A percentile compares a stretch with the other conserved stretches of the same genome.
Evolutionary conservation across 208 protist genomes (phyloP).

Genomic region (Vickermania spadyakhi): DNA sequence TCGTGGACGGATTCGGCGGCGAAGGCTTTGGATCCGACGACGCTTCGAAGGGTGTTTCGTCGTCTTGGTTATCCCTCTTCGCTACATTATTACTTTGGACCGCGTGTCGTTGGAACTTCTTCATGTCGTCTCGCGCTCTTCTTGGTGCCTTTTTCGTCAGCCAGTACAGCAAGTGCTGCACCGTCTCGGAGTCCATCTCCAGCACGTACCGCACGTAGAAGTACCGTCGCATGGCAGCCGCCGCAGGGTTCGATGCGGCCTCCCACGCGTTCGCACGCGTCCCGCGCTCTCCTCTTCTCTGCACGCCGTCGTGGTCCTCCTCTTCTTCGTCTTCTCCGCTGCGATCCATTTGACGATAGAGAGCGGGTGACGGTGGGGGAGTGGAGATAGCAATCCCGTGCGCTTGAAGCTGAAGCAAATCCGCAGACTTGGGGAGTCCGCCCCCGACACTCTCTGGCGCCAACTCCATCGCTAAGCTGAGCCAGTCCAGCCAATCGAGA

Average conservation of each 20-base stretch:
- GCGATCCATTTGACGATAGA: not conserved
- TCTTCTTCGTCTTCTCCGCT: not conserved
- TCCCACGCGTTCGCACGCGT: too few relatives aligned
- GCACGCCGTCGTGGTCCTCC: not conserved
- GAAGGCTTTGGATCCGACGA: too few relatives aligned
- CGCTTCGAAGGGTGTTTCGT: too few relatives aligned
- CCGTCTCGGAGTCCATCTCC: constrained; percentile 21
- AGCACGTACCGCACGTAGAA: constrained; percentile 74
- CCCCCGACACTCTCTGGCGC: constrained; percentile 33
- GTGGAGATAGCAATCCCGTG: not conserved
- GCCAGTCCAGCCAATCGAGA: constrained; percentile 71
- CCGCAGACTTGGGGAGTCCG: constrained; percentile 48
- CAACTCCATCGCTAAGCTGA: constrained; percentile 58
- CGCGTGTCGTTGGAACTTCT: too few relatives aligned
- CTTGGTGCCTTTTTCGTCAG: too few relatives aligned
- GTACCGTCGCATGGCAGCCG: constrained; percentile 39
- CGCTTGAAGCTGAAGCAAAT: not conserved
- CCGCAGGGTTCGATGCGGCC: not conserved
- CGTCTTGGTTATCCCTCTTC: too few relatives aligned
- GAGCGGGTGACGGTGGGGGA: not conserved
- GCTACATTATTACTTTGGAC: too few relatives aligned
- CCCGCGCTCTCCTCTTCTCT: too few relatives aligned
- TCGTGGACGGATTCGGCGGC: too few relatives aligned
- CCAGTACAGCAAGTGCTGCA: constrained; percentile 20
- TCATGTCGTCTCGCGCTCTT: too few relatives aligned